Percentiles rank a stretch among this genome's conserved stretches.
phyloP scores from a whole-genome alignment of 257 asterid species.

The Coffea canephora region DNA sequence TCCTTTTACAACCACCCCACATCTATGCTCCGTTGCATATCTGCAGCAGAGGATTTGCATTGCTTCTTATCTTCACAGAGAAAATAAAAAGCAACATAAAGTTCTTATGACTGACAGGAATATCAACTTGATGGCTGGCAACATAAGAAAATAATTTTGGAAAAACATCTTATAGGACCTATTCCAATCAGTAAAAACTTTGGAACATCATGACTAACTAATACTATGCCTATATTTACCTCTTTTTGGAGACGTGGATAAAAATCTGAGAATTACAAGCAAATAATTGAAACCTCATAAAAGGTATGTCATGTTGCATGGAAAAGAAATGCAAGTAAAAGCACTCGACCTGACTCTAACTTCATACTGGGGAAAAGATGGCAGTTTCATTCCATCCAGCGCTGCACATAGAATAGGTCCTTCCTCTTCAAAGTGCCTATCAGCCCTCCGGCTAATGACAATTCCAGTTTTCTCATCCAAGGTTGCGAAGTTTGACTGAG shows the following conservation, averaged over 20 bases:
- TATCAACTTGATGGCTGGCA: neutral
- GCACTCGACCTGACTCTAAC: slow-evolving; percentile 81
- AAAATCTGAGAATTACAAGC: neutral
- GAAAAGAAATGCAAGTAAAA: slow-evolving; percentile 16
- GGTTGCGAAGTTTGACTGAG: slow-evolving; percentile 94
- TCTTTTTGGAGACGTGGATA: neutral
- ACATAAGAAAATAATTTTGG: neutral
- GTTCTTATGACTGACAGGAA: neutral
- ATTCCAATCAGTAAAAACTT: neutral
- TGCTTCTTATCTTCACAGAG: neutral
- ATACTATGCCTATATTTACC: neutral
- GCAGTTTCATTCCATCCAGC: slow-evolving; percentile 85
- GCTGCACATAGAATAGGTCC: slow-evolving; percentile 94
- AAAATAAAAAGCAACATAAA: neutral
- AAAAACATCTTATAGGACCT: neutral
- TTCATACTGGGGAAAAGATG: slow-evolving; percentile 80
- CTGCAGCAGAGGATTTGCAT: slow-evolving; percentile 32
- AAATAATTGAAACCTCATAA: neutral
- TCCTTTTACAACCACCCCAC: slow-evolving; percentile 98
- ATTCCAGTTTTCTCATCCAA: slow-evolving; percentile 79
- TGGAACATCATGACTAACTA: too few species aligned
- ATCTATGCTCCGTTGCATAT: slow-evolving; percentile 99
- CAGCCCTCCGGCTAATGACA: slow-evolving; percentile 90
- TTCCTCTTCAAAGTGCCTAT: slow-evolving; percentile 99
- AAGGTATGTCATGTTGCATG: neutral